Conservation (phyloP, 2,329 filamentous ascomycete genomes). For the Fusarium nanum region DNA sequence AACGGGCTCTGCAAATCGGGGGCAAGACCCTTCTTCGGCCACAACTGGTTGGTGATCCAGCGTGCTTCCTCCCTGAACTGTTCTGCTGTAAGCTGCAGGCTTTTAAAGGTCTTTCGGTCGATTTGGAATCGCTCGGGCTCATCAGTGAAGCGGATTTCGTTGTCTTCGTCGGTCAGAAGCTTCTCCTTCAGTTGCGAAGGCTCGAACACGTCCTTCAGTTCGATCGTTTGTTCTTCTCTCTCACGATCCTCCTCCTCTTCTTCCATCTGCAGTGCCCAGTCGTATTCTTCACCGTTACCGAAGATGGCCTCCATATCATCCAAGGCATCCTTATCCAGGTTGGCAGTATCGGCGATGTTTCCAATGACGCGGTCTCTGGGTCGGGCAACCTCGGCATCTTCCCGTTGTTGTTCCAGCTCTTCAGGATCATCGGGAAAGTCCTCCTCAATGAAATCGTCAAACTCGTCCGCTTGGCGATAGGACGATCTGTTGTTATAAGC, state of each 20-base stretch:
- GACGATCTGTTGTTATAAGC: slow-evolving; percentile 58
- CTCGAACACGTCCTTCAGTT: slow-evolving; percentile 98
- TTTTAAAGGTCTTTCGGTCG: slow-evolving; percentile 87
- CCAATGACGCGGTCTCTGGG: slow-evolving; percentile 78
- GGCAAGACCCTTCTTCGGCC: slow-evolving; percentile 84
- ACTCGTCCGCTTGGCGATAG: slow-evolving; percentile 78
- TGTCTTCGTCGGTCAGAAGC: slow-evolving; percentile 95
- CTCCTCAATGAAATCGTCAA: slow-evolving; percentile 97
- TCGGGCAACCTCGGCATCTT: slow-evolving; percentile 89
- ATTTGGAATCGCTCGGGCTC: slow-evolving; percentile 95
- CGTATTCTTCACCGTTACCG: slow-evolving; percentile 93
- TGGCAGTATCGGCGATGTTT: slow-evolving; percentile 80
- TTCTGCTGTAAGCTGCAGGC: slow-evolving; percentile 82
- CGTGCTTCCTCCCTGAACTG: slow-evolving; percentile 89
- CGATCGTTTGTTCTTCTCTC: slow-evolving; percentile 83
- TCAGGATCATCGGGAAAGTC: slow-evolving; percentile 91
- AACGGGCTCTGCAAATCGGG: slow-evolving; percentile 83
- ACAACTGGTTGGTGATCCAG: slow-evolving; percentile 92
- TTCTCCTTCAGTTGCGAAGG: slow-evolving; percentile 94
- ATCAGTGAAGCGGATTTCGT: slow-evolving; percentile 86
- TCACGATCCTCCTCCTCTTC: slow-evolving; percentile 84
- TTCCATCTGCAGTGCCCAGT: slow-evolving; percentile 91
- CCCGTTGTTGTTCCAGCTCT: slow-evolving; percentile 77
- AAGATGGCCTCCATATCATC: slow-evolving; percentile 98
- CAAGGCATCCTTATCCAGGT: slow-evolving; percentile 89